Conservation (phyloP, 1,139 yeast genomes). For the Candida dubliniensis region DNA sequence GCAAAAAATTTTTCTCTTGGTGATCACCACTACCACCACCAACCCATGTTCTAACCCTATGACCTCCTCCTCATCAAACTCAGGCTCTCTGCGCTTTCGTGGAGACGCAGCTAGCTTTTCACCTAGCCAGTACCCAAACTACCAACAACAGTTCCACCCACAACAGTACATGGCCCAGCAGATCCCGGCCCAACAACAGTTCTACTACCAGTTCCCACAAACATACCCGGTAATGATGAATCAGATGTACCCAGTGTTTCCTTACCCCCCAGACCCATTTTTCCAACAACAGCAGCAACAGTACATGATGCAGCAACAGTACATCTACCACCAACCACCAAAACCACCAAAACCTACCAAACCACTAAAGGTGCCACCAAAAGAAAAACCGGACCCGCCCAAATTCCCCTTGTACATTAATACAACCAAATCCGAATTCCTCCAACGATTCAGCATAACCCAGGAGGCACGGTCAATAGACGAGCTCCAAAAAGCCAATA, state of each 20-base stretch:
- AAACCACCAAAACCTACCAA: constrained; percentile 2
- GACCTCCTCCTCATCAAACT: constrained; percentile 21
- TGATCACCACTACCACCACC: constrained; percentile 3
- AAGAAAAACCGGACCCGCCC: not conserved
- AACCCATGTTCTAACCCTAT: constrained; percentile 17
- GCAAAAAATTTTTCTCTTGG: too few relatives aligned
- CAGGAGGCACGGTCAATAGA: constrained; percentile 6
- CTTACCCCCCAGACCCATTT: constrained; percentile 10
- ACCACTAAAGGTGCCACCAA: not conserved
- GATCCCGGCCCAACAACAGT: constrained; percentile 22
- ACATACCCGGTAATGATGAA: constrained; percentile 16
- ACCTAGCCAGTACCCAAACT: constrained; percentile 26
- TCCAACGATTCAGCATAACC: constrained; percentile 7
- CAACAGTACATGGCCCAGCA: constrained; percentile 19
- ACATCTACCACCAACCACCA: not conserved
- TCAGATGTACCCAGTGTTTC: constrained; percentile 11
- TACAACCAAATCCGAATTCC: constrained; percentile 16
- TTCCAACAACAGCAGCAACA: constrained; percentile 6
- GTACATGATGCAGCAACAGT: not conserved
- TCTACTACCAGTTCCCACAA: constrained; percentile 18
- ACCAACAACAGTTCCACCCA: constrained; percentile 20
- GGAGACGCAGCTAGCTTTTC: constrained; percentile 45
- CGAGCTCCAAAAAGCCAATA: constrained; percentile 13
- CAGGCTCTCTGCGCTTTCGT: constrained; percentile 43
- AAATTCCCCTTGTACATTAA: constrained; percentile 26